Percentiles rank a stretch among this genome's conserved stretches.
Conservation (phyloP, 164 flowering plant species). For the Tetrastigma voinierianum region DNA sequence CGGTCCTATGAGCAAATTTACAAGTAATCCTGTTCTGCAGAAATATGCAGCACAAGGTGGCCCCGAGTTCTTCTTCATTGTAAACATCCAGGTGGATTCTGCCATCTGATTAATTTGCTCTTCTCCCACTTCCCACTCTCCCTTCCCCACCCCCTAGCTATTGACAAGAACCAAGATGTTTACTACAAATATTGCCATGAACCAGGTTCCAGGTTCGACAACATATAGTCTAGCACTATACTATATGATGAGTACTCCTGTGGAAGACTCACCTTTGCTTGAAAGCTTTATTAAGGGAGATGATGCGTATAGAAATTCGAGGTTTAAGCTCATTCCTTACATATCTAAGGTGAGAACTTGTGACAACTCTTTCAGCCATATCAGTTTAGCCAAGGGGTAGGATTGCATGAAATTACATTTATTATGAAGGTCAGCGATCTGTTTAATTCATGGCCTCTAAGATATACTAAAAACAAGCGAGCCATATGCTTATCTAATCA, state of each 20-base stretch:
- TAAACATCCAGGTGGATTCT: constrained; percentile 75
- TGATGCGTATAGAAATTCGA: constrained; percentile 81
- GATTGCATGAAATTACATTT: no score
- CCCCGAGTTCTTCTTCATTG: constrained; percentile 74
- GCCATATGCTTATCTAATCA: no score
- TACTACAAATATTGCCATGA: constrained; percentile 3
- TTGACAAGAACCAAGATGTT: constrained; percentile 1
- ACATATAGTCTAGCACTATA: constrained; percentile 65
- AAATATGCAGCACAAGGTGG: constrained; percentile 80
- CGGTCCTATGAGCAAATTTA: background rate
- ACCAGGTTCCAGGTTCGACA: constrained; percentile 85
- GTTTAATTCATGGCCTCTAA: no score
- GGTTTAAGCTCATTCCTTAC: constrained; percentile 94
- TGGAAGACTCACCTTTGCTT: constrained; percentile 62
- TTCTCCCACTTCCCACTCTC: background rate
- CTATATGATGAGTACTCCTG: constrained; percentile 65
- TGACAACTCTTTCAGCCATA: no score
- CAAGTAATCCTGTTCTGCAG: constrained; percentile 36
- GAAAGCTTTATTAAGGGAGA: constrained; percentile 78
- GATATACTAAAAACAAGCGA: no score
- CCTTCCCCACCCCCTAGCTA: constrained; percentile 1
- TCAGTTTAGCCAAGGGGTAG: no score
- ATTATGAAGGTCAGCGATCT: no score
- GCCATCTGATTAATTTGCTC: background rate
- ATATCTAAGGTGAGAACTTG: constrained; percentile 67